Evolutionary conservation across 164 flowering plant genomes (phyloP).

Genomic region (Magnolia changhungtana): DNA sequence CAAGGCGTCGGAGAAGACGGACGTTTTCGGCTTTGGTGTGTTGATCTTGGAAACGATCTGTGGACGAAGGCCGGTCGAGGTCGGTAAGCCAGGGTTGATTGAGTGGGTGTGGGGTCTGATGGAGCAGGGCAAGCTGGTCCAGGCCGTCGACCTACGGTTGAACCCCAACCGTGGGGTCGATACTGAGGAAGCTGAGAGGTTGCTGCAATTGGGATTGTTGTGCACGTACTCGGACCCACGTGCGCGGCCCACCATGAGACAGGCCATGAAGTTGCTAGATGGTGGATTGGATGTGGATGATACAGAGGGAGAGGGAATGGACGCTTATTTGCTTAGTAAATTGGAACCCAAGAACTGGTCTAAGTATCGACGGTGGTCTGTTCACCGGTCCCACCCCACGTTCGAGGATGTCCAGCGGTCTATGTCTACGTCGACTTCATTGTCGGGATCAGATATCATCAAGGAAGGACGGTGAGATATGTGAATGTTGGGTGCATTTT

Average conservation of each 20-base stretch:
- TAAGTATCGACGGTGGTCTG: constrained; percentile 4
- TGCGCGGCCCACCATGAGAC: constrained; percentile 41
- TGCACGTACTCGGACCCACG: constrained; percentile 39
- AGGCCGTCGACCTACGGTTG: constrained; percentile 33
- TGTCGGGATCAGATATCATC: constrained; percentile 27
- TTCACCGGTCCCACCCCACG: constrained; percentile 26
- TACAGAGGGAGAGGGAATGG: constrained; percentile 22
- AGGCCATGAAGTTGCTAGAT: constrained; percentile 37
- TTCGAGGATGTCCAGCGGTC: constrained; percentile 27
- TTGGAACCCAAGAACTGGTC: constrained; percentile 24
- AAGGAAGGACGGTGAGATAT: constrained; percentile 25
- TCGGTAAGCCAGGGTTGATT: constrained; percentile 33
- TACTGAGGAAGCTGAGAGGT: constrained; percentile 28
- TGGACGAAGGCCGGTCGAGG: constrained; percentile 40
- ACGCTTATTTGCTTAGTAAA: constrained; percentile 22
- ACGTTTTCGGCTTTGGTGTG: constrained; percentile 48
- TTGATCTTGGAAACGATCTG: constrained; percentile 38
- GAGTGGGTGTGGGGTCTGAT: constrained; percentile 37
- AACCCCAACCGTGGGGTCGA: constrained; percentile 15
- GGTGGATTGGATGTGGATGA: constrained; percentile 15
- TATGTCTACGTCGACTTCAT: constrained; percentile 19
- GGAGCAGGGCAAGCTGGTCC: constrained; percentile 29
- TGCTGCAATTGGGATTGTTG: constrained; percentile 37
- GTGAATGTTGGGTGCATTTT: background rate
- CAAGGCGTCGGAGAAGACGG: constrained; percentile 37